Evolutionary conservation across 805 yeast genomes (phyloP), one percentile per base, ranked within the genome.

Genomic region (Zygotorulaspora florentina): DNA sequence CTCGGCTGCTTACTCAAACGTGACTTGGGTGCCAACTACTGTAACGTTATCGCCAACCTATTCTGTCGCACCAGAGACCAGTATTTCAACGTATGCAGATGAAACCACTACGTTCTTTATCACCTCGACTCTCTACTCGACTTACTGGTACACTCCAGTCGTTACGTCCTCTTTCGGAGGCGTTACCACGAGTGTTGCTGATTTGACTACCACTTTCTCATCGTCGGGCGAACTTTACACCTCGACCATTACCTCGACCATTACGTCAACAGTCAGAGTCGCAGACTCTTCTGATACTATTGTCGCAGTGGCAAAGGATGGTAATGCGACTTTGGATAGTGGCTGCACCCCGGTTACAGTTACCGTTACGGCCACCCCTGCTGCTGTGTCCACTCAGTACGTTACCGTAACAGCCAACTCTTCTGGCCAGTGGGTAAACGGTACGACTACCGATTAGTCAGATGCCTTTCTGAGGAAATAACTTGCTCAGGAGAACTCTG

Each of bases 91-190:
- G 18, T 59, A 58, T 38, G 44, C 47, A 28, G 62, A 60, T 34
- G 55, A 48, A 11, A 55, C 59, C 8, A 56, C 63, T 27, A 61
- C 64, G 26, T 51, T 53, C 30, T 56, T 45, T 35, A 47, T 58
- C 34, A 61, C 65, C 7, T 50, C 49, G 18, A 59, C 64, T 25
- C 27, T 48, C 11, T 61, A 40, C 40, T 26, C 46, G n/a, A 61
- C 62, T 20, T 26, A 39, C 29, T 57, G 58, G 59, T 46, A 43
- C 31, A 48, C 59, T 8, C 47, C 54, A 28, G 39, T 42, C 23
- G 43, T 46, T 15, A 44, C 48, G n/a, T 33, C 47, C 8, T 46
- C 48, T 27, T 46, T 50, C 25, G 45, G 49, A 31, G 46, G 55
- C 26, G 34, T 51, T 8, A 50, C 43, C 31, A 45, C 53, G 17